These are phyloP conservation scores for Pistacia vera DNA, from an alignment of 345 rosid genomes.

Conservation along the genomic window DNA sequence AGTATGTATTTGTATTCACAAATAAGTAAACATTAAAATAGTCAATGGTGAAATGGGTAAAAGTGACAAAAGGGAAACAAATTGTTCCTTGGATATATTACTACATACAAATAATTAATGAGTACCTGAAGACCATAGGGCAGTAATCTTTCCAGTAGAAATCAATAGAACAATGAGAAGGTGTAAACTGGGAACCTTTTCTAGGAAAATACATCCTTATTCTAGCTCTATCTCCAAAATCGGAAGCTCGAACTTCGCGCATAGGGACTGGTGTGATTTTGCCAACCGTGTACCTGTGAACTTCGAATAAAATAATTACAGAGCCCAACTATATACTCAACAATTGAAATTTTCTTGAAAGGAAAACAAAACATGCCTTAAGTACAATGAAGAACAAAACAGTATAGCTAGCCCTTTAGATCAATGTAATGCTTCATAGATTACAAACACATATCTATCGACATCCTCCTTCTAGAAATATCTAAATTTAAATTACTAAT, in stretches of 20 bases:
- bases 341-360: not conserved
- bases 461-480: not conserved
- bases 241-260: constrained; percentile 88
- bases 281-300: constrained; percentile 89
- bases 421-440: not conserved
- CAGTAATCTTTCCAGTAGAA: constrained; percentile 97
- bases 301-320: constrained; percentile 37
- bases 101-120: not conserved
- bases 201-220: constrained; percentile 88
- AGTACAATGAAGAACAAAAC: not conserved
- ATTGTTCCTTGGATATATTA: not conserved
- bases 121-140: constrained; percentile 98
- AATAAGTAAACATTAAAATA: not conserved
- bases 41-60: not conserved
- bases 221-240: constrained; percentile 93
- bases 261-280: constrained; percentile 92
- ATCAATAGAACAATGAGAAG: constrained; percentile 81
- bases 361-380: not conserved
- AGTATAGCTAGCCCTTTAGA: not conserved
- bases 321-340: constrained; percentile 1
- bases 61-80: not conserved
- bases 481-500: not conserved
- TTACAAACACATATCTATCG: not conserved
- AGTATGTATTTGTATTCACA: not conserved
- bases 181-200: constrained; percentile 89